Evolutionary conservation across 257 asterid species (phyloP), one percentile per base, ranked within the genome.

Genomic region (Penstemon newberryi): DNA sequence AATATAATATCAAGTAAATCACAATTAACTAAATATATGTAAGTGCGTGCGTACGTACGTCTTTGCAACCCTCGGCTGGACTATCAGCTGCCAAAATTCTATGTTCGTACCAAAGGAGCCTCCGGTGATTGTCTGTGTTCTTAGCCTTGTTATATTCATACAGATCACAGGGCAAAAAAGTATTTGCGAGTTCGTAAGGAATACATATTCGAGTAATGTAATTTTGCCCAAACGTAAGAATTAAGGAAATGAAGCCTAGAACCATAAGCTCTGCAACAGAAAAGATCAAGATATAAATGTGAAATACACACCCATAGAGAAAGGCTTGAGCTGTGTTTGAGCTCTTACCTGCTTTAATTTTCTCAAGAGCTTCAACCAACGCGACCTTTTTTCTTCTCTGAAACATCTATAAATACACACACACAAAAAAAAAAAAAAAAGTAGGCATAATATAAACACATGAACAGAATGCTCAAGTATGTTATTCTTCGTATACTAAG

Each of bases 331-430:
- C 10, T 19, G 4, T 39, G n/a, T 45, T 41, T 39, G 52, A 62
- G 11, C 53, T 43, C 71, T 62, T 81, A 85, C 98, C 97, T 18
- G 82, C 89, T 84, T 92, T 90, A 69, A 92, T 90, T 78, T 89
- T 92, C 89, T 89, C 97, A 51, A 92, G 86, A 67, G 98, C 97
- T 79, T 93, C 96, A 44, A 83, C 85, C 86, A 90, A 75, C 36
- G 95, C 84, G 38, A 63, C 37, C 76, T 89, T 90, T 69, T 70
- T 82, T 65, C 80, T 90, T 75, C 65, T 87, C 46, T 73, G 82
- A 59, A 93, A 93, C 10, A 94, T 74, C 98, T 93, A 73, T 55
- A 77, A 76, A 54, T 40, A 52, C 54, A 69, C 64, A 43, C 33
- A 25, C n/a, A 18, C 19, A 62, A 63, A 54, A 13, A 41, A 10